Evolutionary conservation across 2,329 filamentous ascomycete genomes (phyloP).

Genomic region (Fusarium hainanense): DNA sequence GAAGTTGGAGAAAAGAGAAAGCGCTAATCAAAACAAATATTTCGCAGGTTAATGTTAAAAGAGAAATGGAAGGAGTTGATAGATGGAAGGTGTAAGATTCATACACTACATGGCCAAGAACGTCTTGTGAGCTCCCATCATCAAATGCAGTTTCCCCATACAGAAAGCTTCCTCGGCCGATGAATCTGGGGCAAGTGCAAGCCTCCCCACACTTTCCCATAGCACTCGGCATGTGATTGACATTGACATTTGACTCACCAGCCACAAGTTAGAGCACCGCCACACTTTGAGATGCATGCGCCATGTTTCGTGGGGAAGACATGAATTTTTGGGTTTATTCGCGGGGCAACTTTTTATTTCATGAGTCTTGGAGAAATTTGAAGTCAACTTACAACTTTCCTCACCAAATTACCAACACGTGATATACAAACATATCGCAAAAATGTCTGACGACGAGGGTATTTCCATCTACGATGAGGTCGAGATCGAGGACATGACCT

Average conservation of each 20-base stretch:
- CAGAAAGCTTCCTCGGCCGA: slow-evolving; percentile 46
- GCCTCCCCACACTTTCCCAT: slow-evolving; percentile 40
- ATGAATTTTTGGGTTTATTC: slow-evolving; percentile 37
- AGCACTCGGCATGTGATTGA: slow-evolving; percentile 46
- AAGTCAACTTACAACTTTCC: neutral
- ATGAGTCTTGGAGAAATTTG: slow-evolving; percentile 10
- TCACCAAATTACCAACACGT: neutral
- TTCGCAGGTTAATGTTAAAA: neutral
- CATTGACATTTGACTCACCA: slow-evolving; percentile 40
- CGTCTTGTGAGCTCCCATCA: slow-evolving; percentile 29
- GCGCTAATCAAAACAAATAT: neutral
- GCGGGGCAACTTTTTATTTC: slow-evolving; percentile 43
- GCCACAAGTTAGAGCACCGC: slow-evolving; percentile 8
- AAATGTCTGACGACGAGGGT: slow-evolving; percentile 69
- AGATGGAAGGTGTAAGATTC: slow-evolving; percentile 16
- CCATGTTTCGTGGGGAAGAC: slow-evolving; percentile 32
- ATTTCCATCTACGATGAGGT: slow-evolving; percentile 94
- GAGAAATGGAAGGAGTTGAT: neutral
- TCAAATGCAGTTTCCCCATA: slow-evolving; percentile 25
- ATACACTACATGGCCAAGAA: slow-evolving; percentile 16
- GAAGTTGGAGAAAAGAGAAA: neutral
- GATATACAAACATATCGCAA: slow-evolving; percentile 24
- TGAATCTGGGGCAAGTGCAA: slow-evolving; percentile 43
- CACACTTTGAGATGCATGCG: slow-evolving; percentile 18
- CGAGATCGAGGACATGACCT: slow-evolving; percentile 99